Evolutionary conservation across 257 asterid genomes (phyloP).

Genomic region (Marsdenia floribunda): DNA sequence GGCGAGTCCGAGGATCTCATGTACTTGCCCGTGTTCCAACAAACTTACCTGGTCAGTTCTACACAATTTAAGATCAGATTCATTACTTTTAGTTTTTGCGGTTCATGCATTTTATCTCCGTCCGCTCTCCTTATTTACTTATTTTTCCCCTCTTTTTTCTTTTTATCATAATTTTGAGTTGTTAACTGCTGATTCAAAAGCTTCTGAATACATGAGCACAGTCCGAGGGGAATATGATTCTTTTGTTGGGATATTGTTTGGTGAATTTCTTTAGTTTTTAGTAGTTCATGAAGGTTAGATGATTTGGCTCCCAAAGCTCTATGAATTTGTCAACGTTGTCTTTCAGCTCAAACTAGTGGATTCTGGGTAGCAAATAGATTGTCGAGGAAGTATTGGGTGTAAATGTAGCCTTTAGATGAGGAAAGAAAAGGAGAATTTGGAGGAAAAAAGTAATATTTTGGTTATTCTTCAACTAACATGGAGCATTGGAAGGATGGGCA

Average conservation of each 20-base stretch:
- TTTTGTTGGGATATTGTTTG: not conserved
- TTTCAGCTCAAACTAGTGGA: not conserved
- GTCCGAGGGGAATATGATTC: not conserved
- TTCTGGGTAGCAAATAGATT: not conserved
- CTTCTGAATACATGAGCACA: not conserved
- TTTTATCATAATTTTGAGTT: conserved; percentile 13
- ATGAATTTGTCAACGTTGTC: not conserved
- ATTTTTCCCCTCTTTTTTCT: not conserved
- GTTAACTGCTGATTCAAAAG: not conserved
- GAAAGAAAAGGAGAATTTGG: not conserved
- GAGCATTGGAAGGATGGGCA: not conserved
- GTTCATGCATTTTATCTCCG: not conserved
- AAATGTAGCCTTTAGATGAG: not conserved
- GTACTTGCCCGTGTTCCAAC: conserved; percentile 84
- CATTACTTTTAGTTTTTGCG: not conserved
- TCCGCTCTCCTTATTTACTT: not conserved
- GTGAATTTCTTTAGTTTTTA: not conserved
- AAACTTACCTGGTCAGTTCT: conserved; percentile 58
- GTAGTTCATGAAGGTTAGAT: not conserved
- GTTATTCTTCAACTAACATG: not conserved
- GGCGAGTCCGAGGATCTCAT: conserved; percentile 77
- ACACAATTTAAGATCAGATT: not conserved
- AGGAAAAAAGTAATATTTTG: not conserved
- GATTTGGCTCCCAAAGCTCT: not conserved
- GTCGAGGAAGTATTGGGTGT: not conserved